These are phyloP conservation scores for Bryoerythrophyllum caledonicum DNA, from an alignment of 225 moss, liverwort and hornwort species.

Conservation along the genomic window DNA sequence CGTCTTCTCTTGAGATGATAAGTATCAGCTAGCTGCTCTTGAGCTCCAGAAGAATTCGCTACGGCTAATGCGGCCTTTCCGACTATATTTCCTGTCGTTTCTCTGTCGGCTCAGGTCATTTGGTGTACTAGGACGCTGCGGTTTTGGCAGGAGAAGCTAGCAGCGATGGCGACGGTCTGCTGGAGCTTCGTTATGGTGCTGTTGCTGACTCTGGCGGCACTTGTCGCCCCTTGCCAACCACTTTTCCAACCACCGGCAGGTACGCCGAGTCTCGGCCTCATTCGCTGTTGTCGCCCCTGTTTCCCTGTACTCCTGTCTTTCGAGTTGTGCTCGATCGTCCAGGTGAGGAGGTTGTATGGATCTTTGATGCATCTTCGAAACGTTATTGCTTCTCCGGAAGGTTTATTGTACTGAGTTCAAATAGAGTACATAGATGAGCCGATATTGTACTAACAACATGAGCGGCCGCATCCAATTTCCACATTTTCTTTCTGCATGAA, in stretches of 20 bases:
- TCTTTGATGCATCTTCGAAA: not conserved
- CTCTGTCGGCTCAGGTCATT: not conserved
- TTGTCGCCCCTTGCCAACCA: slow-evolving; percentile 45
- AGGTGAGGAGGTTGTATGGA: not conserved
- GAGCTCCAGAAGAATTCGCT: slow-evolving; percentile 26
- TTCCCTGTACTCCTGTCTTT: slow-evolving; percentile 12
- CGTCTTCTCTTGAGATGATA: slow-evolving; percentile 11
- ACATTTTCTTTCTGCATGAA: slow-evolving; percentile 1
- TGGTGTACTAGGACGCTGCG: slow-evolving; percentile 15
- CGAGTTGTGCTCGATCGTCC: not conserved
- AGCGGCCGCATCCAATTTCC: not conserved
- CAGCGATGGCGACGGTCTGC: slow-evolving; percentile 45
- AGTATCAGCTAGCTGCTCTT: slow-evolving; percentile 5
- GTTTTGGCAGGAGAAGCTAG: not conserved
- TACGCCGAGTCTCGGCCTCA: slow-evolving; percentile 18
- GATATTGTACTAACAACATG: not conserved
- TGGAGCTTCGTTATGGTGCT: slow-evolving; percentile 49
- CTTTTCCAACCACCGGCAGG: slow-evolving; percentile 47
- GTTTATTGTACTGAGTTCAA: not conserved
- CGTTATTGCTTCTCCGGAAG: no score
- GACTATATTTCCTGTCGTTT: not conserved
- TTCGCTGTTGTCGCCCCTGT: not conserved
- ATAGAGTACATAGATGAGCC: not conserved
- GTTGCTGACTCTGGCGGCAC: slow-evolving; percentile 39
- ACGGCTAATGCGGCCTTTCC: slow-evolving; percentile 27